Percentiles rank a stretch among this genome's conserved stretches.
These are phyloP conservation scores for Colletotrichum sp. DNA, from an alignment of 2,329 filamentous ascomycete genomes.

Conservation along the genomic window DNA sequence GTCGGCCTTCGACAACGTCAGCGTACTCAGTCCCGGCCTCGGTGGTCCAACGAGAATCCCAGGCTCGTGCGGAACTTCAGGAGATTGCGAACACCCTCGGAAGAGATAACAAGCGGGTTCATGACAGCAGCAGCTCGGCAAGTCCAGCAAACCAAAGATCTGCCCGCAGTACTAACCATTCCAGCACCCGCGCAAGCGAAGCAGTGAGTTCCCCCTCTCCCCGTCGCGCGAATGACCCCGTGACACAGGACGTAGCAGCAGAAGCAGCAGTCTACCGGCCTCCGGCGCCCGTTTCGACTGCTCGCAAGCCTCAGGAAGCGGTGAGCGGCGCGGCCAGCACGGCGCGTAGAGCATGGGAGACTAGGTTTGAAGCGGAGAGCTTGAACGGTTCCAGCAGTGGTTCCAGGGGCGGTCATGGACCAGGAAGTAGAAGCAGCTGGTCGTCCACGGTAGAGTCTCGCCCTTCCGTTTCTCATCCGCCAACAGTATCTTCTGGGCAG, in stretches of 20 bases:
- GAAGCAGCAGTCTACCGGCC: neutral
- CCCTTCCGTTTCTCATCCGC: neutral
- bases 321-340: neutral
- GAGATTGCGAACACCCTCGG: neutral
- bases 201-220: slow-evolving; percentile 2
- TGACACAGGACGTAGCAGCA: neutral
- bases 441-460: neutral
- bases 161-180: neutral
- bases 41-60: neutral
- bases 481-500: neutral
- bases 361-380: neutral
- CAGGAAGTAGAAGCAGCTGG: neutral
- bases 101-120: neutral
- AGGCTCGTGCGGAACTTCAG: neutral
- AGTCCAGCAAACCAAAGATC: neutral
- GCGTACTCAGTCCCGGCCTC: neutral
- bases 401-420: neutral
- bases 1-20: neutral
- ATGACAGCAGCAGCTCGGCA: neutral
- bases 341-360: neutral
- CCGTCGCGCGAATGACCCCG: neutral
- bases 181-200: neutral
- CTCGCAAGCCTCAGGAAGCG: neutral
- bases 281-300: neutral
- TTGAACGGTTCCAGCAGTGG: neutral